A percentile compares a stretch with the other conserved stretches of the same genome.
Conservation (phyloP, 371 early-diverging fungal genomes). For the Nosema muscidifuracis region DNA sequence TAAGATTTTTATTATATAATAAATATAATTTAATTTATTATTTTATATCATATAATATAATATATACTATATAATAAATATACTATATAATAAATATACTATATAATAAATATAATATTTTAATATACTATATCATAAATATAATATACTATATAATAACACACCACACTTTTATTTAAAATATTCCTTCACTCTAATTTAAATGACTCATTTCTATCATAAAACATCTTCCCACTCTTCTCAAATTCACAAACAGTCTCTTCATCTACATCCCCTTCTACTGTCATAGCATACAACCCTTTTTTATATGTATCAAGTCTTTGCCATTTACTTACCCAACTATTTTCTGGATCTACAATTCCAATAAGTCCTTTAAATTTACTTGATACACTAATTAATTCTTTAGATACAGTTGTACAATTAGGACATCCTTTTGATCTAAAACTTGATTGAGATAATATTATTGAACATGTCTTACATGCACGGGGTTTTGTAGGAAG, state of each 20-base stretch:
- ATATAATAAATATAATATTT: too few species aligned
- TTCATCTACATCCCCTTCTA: conserved; percentile 60
- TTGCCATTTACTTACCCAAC: conserved; percentile 64
- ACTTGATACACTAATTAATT: conserved; percentile 31
- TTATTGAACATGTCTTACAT: neutral
- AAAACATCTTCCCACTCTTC: conserved; percentile 53
- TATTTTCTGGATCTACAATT: conserved; percentile 43
- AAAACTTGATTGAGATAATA: neutral
- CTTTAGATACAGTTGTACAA: conserved; percentile 49
- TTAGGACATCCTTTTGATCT: conserved; percentile 59
- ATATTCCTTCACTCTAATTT: too few species aligned
- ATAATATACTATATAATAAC: too few species aligned
- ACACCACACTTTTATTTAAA: too few species aligned
- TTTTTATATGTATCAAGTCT: conserved; percentile 45
- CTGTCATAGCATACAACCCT: conserved; percentile 62
- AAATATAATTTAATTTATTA: too few species aligned
- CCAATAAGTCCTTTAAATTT: conserved; percentile 56
- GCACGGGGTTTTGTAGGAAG: neutral
- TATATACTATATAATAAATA: too few species aligned
- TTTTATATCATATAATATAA: too few species aligned
- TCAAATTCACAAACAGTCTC: conserved; percentile 57
- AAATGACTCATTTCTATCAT: conserved; percentile 58
- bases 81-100: too few species aligned
- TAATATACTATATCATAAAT: too few species aligned
- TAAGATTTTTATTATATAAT: too few species aligned